phyloP scores from a whole-genome alignment of 345 rosid species.

The Cochlearia excelsa region DNA sequence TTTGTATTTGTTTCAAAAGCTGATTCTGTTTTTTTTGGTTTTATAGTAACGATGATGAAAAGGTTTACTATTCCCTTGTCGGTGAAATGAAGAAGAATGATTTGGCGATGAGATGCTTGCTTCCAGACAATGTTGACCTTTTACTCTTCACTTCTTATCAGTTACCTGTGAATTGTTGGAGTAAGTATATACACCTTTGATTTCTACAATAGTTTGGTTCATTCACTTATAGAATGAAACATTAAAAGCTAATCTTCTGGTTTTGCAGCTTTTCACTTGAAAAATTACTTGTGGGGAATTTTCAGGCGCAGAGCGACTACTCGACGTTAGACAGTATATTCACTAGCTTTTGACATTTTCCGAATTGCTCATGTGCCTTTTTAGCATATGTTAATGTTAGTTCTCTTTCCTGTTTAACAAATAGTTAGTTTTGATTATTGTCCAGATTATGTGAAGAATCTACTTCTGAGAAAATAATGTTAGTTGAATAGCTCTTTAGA shows the following conservation, averaged over 20 bases:
- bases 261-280: too few species aligned
- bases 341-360: not conserved
- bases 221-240: slow-evolving; percentile 1
- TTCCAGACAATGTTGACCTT: slow-evolving; percentile 54
- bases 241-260: not conserved
- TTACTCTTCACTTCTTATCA: slow-evolving; percentile 56
- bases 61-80: slow-evolving; percentile 43
- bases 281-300: too few species aligned
- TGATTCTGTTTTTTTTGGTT: slow-evolving; percentile 11
- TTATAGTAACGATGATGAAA: slow-evolving; percentile 39
- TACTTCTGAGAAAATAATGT: too few species aligned
- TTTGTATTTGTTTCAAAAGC: slow-evolving; percentile 2
- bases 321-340: too few species aligned
- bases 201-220: not conserved
- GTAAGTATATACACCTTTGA: slow-evolving; percentile 40
- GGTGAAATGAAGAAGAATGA: slow-evolving; percentile 48
- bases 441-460: too few species aligned
- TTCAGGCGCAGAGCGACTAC: too few species aligned
- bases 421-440: too few species aligned
- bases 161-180: slow-evolving; percentile 55
- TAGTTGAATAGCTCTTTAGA: too few species aligned
- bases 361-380: not conserved
- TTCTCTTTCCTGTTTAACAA: too few species aligned
- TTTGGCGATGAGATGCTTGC: slow-evolving; percentile 49
- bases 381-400: too few species aligned